phyloP scores from a whole-genome alignment of 108 stramenopile genomes.

The Phaeodactylum tricornutum region DNA sequence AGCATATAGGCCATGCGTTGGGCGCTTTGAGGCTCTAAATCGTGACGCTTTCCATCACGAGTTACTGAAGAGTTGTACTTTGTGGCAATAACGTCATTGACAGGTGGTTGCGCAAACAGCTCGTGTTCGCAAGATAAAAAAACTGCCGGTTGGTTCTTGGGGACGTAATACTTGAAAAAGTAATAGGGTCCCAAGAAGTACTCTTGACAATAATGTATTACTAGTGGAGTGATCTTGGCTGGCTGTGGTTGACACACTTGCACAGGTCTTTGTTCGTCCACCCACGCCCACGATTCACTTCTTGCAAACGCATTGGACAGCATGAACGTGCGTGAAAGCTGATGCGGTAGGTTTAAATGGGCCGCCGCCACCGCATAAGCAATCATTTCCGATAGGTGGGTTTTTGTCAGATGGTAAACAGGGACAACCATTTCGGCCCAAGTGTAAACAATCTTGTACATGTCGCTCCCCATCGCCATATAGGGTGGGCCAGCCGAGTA shows the following conservation, averaged over 20 bases:
- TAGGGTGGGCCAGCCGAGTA: constrained; percentile 79
- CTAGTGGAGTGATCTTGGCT: constrained; percentile 16
- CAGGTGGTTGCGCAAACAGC: constrained; percentile 52
- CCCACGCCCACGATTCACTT: background rate
- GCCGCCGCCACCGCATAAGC: constrained; percentile 67
- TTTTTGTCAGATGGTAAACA: constrained; percentile 51
- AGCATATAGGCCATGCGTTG: constrained; percentile 50
- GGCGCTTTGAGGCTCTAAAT: background rate
- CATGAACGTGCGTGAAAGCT: constrained; percentile 40
- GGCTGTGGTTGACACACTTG: background rate
- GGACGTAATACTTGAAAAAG: constrained; percentile 57
- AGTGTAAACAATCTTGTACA: constrained; percentile 47
- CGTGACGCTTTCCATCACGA: constrained; percentile 2
- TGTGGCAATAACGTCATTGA: constrained; percentile 33
- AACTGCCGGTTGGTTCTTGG: too few relatives aligned
- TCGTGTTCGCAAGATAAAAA: constrained; percentile 61
- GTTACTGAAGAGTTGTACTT: constrained; percentile 36
- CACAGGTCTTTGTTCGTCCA: background rate
- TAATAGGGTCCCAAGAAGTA: constrained; percentile 24
- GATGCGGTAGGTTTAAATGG: constrained; percentile 43
- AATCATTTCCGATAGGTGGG: constrained; percentile 81
- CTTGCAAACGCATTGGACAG: constrained; percentile 15
- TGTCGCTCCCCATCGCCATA: constrained; percentile 58
- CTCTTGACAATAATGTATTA: constrained; percentile 52
- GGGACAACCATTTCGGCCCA: constrained; percentile 60